Conservation (phyloP, 495 filamentous ascomycete species). For the Penicillium cinerascens region DNA sequence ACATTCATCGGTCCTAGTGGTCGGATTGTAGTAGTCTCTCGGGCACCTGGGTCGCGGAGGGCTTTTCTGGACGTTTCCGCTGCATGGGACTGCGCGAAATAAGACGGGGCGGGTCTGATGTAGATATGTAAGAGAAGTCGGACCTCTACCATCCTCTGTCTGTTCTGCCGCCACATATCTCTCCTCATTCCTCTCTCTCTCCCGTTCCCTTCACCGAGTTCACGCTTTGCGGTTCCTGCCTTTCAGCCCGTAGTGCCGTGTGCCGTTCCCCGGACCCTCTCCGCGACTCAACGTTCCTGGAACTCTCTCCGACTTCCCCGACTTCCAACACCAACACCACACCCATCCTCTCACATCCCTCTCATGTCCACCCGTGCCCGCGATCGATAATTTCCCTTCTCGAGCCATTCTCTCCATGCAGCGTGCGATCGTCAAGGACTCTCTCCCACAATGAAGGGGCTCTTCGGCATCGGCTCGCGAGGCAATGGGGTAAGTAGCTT, state of each 20-base stretch:
- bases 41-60: not conserved
- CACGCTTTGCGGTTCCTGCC: not conserved
- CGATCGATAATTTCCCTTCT: not conserved
- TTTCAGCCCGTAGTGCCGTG: not conserved
- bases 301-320: slow-evolving; percentile 13
- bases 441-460: slow-evolving; percentile 40
- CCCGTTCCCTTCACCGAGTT: not conserved
- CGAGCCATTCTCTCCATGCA: slow-evolving; percentile 31
- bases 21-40: not conserved
- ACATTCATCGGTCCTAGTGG: not conserved
- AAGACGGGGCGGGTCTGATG: not conserved
- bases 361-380: slow-evolving; percentile 2
- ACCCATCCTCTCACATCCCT: slow-evolving; percentile 4
- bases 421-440: slow-evolving; percentile 21
- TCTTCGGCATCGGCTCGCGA: slow-evolving; percentile 41
- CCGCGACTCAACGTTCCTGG: slow-evolving; percentile 18
- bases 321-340: slow-evolving; percentile 1
- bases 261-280: slow-evolving; percentile 21
- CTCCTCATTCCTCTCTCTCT: not conserved
- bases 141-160: not conserved
- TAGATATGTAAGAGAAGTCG: not conserved
- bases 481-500: slow-evolving; percentile 38
- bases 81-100: slow-evolving; percentile 10
- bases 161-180: not conserved
- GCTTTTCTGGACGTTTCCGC: slow-evolving; percentile 23